Evolutionary conservation across 768 basidiomycete species (phyloP).

Genomic region (Auricularia heimuer): DNA sequence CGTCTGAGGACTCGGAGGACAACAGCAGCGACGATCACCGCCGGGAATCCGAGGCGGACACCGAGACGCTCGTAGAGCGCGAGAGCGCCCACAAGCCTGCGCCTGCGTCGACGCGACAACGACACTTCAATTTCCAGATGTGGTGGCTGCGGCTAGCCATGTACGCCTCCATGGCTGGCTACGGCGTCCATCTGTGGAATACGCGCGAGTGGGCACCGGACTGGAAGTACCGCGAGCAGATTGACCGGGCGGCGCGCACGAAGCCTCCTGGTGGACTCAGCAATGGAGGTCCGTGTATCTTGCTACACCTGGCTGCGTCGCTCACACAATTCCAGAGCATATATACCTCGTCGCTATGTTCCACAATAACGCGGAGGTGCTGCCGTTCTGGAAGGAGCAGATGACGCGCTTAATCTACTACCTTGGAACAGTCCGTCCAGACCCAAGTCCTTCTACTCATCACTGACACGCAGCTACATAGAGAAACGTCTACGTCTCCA

Average conservation of each 20-base stretch:
- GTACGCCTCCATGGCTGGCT: background rate
- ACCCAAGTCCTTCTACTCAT: background rate
- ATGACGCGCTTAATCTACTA: constrained; percentile 26
- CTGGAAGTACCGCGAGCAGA: background rate
- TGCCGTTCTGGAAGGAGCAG: constrained; percentile 31
- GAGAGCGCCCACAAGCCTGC: background rate
- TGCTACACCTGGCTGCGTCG: background rate
- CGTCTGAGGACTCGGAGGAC: too few species aligned
- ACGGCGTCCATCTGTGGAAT: background rate
- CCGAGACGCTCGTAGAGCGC: background rate
- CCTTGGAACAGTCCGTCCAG: constrained; percentile 21
- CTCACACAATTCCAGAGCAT: constrained; percentile 13
- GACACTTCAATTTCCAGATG: too few species aligned
- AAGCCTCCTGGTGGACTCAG: background rate
- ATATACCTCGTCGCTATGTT: constrained; percentile 34
- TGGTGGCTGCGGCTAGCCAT: background rate
- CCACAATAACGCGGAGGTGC: constrained; percentile 26
- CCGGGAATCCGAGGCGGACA: too few species aligned
- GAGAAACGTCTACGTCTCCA: constrained; percentile 33
- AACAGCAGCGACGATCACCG: too few species aligned
- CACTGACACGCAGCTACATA: background rate
- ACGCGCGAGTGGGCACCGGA: background rate
- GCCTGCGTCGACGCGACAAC: background rate
- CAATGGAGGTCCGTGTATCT: background rate
- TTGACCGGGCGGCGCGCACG: background rate